Evolutionary conservation across 768 basidiomycete genomes (phyloP), one percentile per base, ranked within the genome.

Genomic region (Termitomyces sp.): DNA sequence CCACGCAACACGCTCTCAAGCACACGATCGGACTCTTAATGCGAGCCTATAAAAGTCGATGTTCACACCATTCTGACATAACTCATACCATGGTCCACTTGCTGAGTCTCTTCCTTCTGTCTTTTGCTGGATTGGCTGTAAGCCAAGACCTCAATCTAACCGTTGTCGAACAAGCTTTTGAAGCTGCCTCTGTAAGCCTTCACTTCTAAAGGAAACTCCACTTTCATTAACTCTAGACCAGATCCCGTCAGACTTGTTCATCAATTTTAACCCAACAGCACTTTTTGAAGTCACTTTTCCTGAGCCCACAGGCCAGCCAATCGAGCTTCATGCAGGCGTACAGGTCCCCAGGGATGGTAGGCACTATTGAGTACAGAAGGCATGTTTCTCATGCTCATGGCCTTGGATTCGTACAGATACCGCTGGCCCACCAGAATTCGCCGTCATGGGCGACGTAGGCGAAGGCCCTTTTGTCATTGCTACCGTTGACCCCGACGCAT

Each of bases 401-500:
- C 3, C 36, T 18, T 32, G 37, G 7, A 2, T 18, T 39, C n/a
- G 37, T 3, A 43, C 56, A 78, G 77, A 66, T 10, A 76, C 77
- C 20, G 74, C 65, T 0, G 70, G 69, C 0, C 76, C 73, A 1
- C 75, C 75, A 2, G 62, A 62, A 1, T 77, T 74, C 65, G 59
- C 57, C 53, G 61, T 71, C 32, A 56, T 61, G n/a, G 72, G 69
- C 12, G 50, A 63, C 10, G 51, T 53, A 13, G 58, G 61, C 20
- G 53, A 27, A 10, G 79, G 78, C 0, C 79, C 79, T 0, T 82
- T 78, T 61, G 77, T 82, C n/a, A 61, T 82, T 12, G 74, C 75
- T 0, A 61, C 71, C 12, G 75, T 81, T 4, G 80, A 81, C 58
- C 81, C 76, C 4, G 81, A 82, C 59, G 79, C 76, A 6, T 79